Base-by-base conservation (phyloP, 805 yeast species). In the Candida argentea region DNA sequence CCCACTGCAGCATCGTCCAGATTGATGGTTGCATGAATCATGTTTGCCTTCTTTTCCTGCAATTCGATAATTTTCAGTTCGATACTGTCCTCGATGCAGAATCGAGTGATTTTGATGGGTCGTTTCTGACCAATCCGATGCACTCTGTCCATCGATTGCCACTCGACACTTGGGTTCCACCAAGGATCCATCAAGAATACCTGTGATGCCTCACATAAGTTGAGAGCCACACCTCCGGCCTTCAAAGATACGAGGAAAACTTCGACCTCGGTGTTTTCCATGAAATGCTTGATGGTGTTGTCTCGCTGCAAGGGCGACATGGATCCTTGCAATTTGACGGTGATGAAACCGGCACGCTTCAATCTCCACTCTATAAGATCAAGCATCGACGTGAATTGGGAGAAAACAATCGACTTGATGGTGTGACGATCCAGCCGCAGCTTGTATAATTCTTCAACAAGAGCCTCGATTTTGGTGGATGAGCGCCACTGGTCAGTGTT, bases 81-180 rank as follows among this genome's bases (percentile, higher is more conserved):
- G 24, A 91, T 91, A 46, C 95, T 85, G 55, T 91, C 98, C 45
- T 87, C 97, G 28, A 91, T 89, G 40, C 94, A 85, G 46, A 91
- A 75, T 26, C 96, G 69, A 6, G 95, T 86, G 39, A 91, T 85
- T 37, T 84, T 71, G 6, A 91, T 95, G 0, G 99, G 98, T 39
- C 99, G 60, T 43, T 71, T 82, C 52, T 91, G 99, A 5, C 97
- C 96, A 37, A 91, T 91, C 57, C 99, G 74, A 55, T 91, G 97
- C 14, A 91, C 96, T 58, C 99, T 75, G 54, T 91, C 99, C 55
- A 94, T 95, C 28, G 93, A 79, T 52, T 91, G 99, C 86, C 96
- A 91, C 52, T 91, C 98, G 5, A 89, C 91, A 40, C 94, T 81
- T 1, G 97, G 97, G 50, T 91, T 93, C 97, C 98, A 91, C 98